Evolutionary conservation across 2,329 filamentous ascomycete genomes (phyloP), one percentile per base, ranked within the genome.

Genomic region (Colletotrichum lupini): DNA sequence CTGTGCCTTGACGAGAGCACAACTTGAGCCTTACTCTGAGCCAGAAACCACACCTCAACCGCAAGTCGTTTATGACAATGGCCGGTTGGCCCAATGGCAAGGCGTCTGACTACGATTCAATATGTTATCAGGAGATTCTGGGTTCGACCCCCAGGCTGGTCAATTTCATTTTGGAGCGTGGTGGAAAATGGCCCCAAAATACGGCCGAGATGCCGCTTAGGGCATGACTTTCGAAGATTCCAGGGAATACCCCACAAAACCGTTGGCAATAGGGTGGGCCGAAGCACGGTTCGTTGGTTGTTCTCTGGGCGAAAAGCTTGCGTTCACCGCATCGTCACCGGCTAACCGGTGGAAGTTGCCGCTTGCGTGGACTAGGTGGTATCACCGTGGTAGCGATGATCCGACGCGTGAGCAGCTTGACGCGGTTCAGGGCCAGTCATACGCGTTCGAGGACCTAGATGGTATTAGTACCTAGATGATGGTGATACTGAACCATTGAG

Each of bases 51-150:
- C 35, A 61, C 19, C 19, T 7, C 24, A 37, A 52, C 12, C 30
- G 30, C 22, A 9, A 46, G 56, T 42, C 28, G 24, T 26, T 5
- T 32, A 35, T 56, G 56, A 66, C 24, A 32, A 30, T n/a, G 71
- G 71, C 71, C 71, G 71, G 71, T 73, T 83, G 80, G 80, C 79
- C 80, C 79, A 82, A 82, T 83, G 82, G 78, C 81, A 84, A 83
- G 81, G 81, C 82, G 82, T 83, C 81, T 83, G 82, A 84, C 82
- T 83, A 83, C 82, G 81, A 83, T 52, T 37, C 4, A 35, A n/a
- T 4, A n/a, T 49, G 64, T 35, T 24, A 73, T 73, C 67, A 73
- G 71, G 67, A 73, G 71, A 73, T 73, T 73, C 71, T 73, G 71
- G 71, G 71, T 73, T 73, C 67, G 67, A 73, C 71, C 71, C 71